Percentiles rank a stretch among this genome's conserved stretches.
Evolutionary conservation across 768 basidiomycete genomes (phyloP).

Genomic region (Pleurotus eryngii): DNA sequence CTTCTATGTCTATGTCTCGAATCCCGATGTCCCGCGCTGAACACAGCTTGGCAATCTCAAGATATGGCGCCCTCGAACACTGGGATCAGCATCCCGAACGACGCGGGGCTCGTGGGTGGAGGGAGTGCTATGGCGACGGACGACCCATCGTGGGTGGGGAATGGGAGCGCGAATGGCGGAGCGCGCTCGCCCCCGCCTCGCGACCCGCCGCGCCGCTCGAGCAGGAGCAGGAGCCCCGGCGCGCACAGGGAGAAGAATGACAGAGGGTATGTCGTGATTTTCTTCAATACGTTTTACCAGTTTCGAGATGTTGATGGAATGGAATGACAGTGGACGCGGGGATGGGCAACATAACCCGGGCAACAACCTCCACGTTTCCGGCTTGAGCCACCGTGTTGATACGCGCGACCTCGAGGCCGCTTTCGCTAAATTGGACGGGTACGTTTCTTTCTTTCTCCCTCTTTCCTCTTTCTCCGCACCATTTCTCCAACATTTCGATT

Average conservation of each 20-base stretch:
- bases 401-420: constrained; percentile 84
- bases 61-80: constrained; percentile 67
- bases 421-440: constrained; percentile 86
- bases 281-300: constrained; percentile 15
- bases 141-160: constrained; percentile 52
- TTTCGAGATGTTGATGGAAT: constrained; percentile 8
- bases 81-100: constrained; percentile 70
- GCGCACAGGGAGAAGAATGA: constrained; percentile 33
- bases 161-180: constrained; percentile 9
- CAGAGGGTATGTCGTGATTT: constrained; percentile 46
- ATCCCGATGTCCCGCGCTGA: background rate
- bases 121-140: constrained; percentile 47
- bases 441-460: constrained; percentile 24
- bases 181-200: constrained; percentile 35
- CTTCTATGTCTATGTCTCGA: constrained; percentile 14
- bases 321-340: constrained; percentile 27
- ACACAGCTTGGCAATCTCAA: constrained; percentile 79
- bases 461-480: background rate
- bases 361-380: constrained; percentile 63
- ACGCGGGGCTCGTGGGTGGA: constrained; percentile 39
- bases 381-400: constrained; percentile 58
- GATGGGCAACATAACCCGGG: constrained; percentile 64
- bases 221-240: constrained; percentile 77
- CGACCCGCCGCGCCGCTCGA: constrained; percentile 58
- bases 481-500: constrained; percentile 3